Conservation (phyloP, 495 filamentous ascomycete species). For the Xylaria intraflava region DNA sequence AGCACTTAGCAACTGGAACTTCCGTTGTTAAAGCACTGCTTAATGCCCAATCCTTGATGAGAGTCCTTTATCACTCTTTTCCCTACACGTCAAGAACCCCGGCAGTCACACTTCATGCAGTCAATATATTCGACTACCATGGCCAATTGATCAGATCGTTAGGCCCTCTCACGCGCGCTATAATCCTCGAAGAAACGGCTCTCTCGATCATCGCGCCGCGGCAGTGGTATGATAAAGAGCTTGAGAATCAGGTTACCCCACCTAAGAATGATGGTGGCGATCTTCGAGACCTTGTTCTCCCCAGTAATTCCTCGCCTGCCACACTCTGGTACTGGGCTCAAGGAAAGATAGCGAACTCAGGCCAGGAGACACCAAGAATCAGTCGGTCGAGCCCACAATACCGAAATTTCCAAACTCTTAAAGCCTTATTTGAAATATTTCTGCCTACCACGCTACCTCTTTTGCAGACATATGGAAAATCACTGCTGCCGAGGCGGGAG, state of each 20-base stretch:
- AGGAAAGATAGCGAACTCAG: constrained; percentile 1
- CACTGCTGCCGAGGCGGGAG: constrained; percentile 63
- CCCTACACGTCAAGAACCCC: constrained; percentile 48
- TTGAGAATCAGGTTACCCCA: constrained; percentile 2
- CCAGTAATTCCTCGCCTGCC: constrained; percentile 15
- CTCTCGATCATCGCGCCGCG: constrained; percentile 44
- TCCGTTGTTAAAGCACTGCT: constrained; percentile 69
- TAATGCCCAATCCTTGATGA: constrained; percentile 63
- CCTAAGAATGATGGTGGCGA: constrained; percentile 2
- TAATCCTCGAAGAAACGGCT: constrained; percentile 75
- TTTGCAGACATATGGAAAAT: constrained; percentile 72
- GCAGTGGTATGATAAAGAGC: constrained; percentile 33
- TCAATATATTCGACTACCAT: constrained; percentile 80
- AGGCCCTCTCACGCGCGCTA: constrained; percentile 67
- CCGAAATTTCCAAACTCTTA: constrained; percentile 70
- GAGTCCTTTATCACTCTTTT: constrained; percentile 66
- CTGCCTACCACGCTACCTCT: constrained; percentile 66
- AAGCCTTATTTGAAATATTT: constrained; percentile 67
- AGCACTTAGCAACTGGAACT: constrained; percentile 56
- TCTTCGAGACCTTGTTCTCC: constrained; percentile 18
- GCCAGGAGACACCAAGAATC: constrained; percentile 24
- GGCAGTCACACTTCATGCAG: constrained; percentile 50
- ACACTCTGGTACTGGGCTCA: constrained; percentile 20
- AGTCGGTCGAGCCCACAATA: constrained; percentile 45
- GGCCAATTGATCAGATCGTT: constrained; percentile 58